Base-by-base conservation (phyloP, 148 eudicot species). In the Vaccinium myrtillus region DNA sequence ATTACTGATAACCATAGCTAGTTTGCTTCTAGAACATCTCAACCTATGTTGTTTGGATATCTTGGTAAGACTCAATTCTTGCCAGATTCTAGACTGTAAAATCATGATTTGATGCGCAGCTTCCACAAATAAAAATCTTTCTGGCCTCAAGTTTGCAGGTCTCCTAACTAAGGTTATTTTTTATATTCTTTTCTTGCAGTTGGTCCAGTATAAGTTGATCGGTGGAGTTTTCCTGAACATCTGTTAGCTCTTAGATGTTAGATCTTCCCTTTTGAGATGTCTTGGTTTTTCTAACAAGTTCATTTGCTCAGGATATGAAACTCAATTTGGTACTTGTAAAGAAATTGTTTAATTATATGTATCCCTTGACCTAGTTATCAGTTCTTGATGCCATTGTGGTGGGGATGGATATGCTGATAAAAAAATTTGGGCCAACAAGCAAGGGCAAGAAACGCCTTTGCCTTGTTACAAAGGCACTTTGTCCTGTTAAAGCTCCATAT, bases 371-470 rank as follows among this genome's bases (percentile, higher is more conserved):
- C 84, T 84, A 53, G 46, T 53, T 87, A 30, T 55, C 83, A 95
- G 99, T 94, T 94, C 91, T 97, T 81, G 99, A 97, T 92, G 99
- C 98, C 81, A 91, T 97, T 86, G 93, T 97, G 90, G 99, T 95
- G 88, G 99, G 95, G 54, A 95, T 97, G 96, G 99, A 97, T 88
- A 92, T 95, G 95, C 89, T 97, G 77, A 95, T 97, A 81, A 97
- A 97, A 91, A 97, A 97, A 88, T 95, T 86, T 90, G 95, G 94
- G 75, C 87, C 87, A 48, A 93, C 98, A 56, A 92, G 87, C 88
- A 94, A 94, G 84, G 99, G 96, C 73, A 97, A 95, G 87, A 94
- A 95, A 84, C 98, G 98, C 80, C 89, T 95, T 80, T 95, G 98
- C 90, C 93, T 97, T 54, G 89, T 95, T 63, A 95, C 98, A 43